phyloP scores from a whole-genome alignment of 441 rosid species.

The Populus hybrid region DNA sequence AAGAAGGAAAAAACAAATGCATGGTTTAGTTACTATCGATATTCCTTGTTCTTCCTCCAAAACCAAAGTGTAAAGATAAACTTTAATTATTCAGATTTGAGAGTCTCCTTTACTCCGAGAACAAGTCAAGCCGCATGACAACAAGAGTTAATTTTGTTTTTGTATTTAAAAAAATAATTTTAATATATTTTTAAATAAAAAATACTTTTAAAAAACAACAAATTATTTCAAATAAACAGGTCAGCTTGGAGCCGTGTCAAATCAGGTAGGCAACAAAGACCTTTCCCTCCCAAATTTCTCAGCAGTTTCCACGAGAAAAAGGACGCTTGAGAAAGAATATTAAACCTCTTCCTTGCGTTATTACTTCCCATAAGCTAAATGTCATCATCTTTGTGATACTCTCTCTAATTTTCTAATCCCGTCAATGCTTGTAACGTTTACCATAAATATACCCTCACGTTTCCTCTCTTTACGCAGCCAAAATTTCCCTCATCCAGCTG shows the following conservation, averaged over 20 bases:
- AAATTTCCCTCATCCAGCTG: background rate
- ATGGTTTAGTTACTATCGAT: no score
- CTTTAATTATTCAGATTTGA: no score
- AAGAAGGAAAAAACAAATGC: no score
- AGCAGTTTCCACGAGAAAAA: background rate
- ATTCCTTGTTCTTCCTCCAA: no score
- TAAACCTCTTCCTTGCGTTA: background rate
- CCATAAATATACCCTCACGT: background rate
- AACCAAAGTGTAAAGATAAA: no score
- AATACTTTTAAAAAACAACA: no score
- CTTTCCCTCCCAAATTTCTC: background rate
- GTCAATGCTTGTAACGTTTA: background rate
- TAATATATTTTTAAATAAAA: no score
- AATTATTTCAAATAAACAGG: no score
- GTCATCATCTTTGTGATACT: background rate
- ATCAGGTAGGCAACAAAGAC: background rate
- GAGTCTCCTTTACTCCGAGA: no score
- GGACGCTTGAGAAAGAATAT: background rate
- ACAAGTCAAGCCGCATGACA: no score
- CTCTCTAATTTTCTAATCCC: background rate
- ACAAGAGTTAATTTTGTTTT: no score
- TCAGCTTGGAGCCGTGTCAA: background rate
- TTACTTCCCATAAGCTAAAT: background rate
- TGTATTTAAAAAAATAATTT: no score
- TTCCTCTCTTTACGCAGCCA: background rate